These are phyloP conservation scores for Marchantia polymorpha DNA, from an alignment of 225 moss, liverwort and hornwort genomes.

Conservation along the genomic window DNA sequence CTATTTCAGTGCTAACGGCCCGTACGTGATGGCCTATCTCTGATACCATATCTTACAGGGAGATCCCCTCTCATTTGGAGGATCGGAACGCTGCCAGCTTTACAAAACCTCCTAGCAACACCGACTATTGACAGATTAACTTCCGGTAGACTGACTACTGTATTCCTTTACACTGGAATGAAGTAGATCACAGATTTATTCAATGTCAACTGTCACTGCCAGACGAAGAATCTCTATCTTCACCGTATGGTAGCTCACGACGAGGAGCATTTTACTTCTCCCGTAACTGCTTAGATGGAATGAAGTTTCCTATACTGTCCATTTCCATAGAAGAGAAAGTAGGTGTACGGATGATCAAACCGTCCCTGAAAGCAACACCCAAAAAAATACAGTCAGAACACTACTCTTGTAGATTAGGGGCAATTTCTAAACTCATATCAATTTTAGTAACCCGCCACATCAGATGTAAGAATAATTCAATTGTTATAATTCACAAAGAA, in stretches of 20 bases:
- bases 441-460: too few species aligned
- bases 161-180: not conserved
- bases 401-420: too few species aligned
- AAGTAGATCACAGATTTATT: not conserved
- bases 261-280: constrained; percentile 89
- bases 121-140: not conserved
- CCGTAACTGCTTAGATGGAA: constrained; percentile 84
- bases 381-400: too few species aligned
- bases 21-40: not conserved
- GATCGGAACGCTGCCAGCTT: not conserved
- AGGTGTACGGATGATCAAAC: constrained; percentile 95
- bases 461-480: too few species aligned
- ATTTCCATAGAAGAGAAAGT: constrained; percentile 91
- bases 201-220: constrained; percentile 2
- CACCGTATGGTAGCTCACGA: constrained; percentile 79
- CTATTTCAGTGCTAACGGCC: too few species aligned
- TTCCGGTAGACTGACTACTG: too few species aligned
- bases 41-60: not conserved
- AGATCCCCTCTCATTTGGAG: not conserved
- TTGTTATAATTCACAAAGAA: too few species aligned
- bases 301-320: constrained; percentile 89
- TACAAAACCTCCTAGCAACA: not conserved
- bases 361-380: constrained; percentile 55
- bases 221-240: constrained; percentile 17
- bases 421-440: too few species aligned